Conservation (phyloP, 306 rosid genomes). For the Castanea mollissima region DNA sequence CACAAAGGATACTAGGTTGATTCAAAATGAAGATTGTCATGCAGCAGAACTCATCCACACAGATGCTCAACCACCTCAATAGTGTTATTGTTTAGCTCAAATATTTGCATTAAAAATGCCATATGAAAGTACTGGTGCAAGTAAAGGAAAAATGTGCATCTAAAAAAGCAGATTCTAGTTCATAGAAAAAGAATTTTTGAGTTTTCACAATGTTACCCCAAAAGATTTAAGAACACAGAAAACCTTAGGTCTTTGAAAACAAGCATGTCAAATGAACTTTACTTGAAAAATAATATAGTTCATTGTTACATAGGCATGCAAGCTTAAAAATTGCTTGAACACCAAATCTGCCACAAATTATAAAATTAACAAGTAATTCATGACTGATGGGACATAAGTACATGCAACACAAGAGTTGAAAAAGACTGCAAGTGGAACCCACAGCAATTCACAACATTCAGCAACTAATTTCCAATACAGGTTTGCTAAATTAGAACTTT, state of each 20-base stretch:
- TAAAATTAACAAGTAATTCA: not conserved
- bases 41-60: not conserved
- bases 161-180: not conserved
- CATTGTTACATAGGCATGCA: not conserved
- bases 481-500: not conserved
- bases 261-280: not conserved
- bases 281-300: not conserved
- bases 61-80: not conserved
- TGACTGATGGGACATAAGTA: not conserved
- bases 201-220: not conserved
- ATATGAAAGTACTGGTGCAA: not conserved
- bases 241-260: not conserved
- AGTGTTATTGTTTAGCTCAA: not conserved
- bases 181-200: not conserved
- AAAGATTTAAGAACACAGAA: not conserved
- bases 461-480: not conserved
- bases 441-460: not conserved
- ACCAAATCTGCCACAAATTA: not conserved
- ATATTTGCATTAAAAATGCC: conserved; percentile 11
- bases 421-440: not conserved
- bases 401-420: not conserved
- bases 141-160: not conserved
- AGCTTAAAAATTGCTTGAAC: not conserved
- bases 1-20: not conserved
- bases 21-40: not conserved